These are phyloP conservation scores for Ramichloridium luteum DNA, from an alignment of 2,329 filamentous ascomycete species.

Conservation along the genomic window DNA sequence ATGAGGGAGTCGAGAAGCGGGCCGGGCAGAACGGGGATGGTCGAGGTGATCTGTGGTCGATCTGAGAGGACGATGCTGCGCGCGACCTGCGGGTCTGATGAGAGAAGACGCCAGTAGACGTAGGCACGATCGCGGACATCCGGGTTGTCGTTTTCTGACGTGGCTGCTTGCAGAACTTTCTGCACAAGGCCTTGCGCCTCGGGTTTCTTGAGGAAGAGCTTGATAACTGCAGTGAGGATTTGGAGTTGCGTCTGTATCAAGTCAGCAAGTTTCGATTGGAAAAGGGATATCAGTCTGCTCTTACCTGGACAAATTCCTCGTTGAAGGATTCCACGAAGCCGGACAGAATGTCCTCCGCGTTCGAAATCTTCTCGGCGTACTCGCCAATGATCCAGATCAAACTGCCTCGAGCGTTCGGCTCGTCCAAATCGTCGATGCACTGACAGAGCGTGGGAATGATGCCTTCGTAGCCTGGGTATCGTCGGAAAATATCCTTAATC, in stretches of 20 bases:
- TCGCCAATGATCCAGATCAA: constrained; percentile 99
- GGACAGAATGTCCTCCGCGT: constrained; percentile 86
- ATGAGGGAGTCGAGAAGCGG: constrained; percentile 82
- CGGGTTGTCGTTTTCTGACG: constrained; percentile 90
- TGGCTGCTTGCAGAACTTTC: constrained; percentile 85
- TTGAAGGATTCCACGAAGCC: constrained; percentile 89
- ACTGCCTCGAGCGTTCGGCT: constrained; percentile 78
- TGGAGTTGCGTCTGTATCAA: constrained; percentile 73
- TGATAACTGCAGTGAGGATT: constrained; percentile 92
- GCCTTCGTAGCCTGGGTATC: constrained; percentile 94
- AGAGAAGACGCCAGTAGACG: constrained; percentile 94
- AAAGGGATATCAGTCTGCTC: constrained; percentile 17
- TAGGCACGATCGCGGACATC: constrained; percentile 96
- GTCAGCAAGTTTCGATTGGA: constrained; percentile 20
- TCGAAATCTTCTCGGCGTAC: constrained; percentile 98
- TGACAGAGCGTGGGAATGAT: constrained; percentile 95
- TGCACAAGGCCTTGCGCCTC: constrained; percentile 84
- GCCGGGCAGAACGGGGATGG: constrained; percentile 78
- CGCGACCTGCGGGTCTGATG: constrained; percentile 78
- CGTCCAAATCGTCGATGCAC: constrained; percentile 92
- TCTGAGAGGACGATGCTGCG: constrained; percentile 89
- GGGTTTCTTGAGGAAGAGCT: constrained; percentile 93
- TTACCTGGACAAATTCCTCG: constrained; percentile 87
- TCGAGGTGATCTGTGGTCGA: constrained; percentile 87
- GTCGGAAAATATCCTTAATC: constrained; percentile 95